Evolutionary conservation across 1,284 basidiomycete species (phyloP).

Genomic region (Boletellus deceptivus): DNA sequence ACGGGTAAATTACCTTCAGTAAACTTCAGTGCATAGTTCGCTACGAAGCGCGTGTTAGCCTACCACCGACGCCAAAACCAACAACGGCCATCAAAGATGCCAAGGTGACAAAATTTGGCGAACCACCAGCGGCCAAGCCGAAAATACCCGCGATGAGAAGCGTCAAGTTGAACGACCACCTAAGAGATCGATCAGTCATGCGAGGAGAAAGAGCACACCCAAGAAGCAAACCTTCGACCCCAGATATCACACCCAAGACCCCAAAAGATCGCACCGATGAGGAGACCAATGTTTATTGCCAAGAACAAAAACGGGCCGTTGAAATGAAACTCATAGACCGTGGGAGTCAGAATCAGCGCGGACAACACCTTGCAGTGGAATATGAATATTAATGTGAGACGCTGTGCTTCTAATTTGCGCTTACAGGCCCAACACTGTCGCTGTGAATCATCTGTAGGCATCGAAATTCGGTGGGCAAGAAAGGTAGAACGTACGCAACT

Average conservation of each 20-base stretch:
- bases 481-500: slow-evolving; percentile 53
- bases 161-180: slow-evolving; percentile 73
- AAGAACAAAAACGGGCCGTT: slow-evolving; percentile 55
- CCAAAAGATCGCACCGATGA: slow-evolving; percentile 66
- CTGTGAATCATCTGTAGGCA: slow-evolving; percentile 17
- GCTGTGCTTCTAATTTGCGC: slow-evolving; percentile 10
- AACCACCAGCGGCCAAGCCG: slow-evolving; percentile 56
- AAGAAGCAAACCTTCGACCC: slow-evolving; percentile 47
- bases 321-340: slow-evolving; percentile 56
- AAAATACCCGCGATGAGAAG: slow-evolving; percentile 70
- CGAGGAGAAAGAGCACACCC: background rate
- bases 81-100: slow-evolving; percentile 52
- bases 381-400: background rate
- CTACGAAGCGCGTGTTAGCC: slow-evolving; percentile 1
- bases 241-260: slow-evolving; percentile 63
- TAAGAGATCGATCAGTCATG: slow-evolving; percentile 21
- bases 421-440: slow-evolving; percentile 49
- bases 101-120: slow-evolving; percentile 49
- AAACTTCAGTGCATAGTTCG: background rate
- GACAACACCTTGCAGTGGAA: slow-evolving; percentile 41
- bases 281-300: slow-evolving; percentile 57
- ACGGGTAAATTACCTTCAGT: slow-evolving; percentile 53
- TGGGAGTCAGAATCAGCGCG: slow-evolving; percentile 55
- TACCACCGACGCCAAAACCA: slow-evolving; percentile 48
- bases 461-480: background rate